Evolutionary conservation across 1,284 basidiomycete species (phyloP).

Genomic region (Ceratobasidium sp.): DNA sequence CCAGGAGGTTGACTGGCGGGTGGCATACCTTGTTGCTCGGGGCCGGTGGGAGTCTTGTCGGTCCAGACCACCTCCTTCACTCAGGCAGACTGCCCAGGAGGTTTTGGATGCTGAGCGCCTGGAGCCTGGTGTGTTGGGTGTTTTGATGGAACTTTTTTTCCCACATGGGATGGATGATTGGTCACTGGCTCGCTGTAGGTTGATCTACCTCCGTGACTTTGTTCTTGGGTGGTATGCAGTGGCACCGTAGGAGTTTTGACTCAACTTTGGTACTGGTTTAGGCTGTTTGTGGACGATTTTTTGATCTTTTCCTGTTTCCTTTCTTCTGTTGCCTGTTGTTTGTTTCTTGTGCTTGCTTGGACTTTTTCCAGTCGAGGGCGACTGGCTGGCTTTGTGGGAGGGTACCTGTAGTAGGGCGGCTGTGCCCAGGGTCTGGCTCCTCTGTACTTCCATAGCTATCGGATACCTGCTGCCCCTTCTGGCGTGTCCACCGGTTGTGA

Average conservation of each 20-base stretch:
- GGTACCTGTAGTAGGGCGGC: neutral
- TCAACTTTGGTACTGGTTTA: neutral
- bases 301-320: neutral
- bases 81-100: neutral
- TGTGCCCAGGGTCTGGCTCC: neutral
- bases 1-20: neutral
- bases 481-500: too few species aligned
- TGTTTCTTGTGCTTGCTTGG: neutral
- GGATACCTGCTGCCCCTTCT: neutral
- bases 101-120: neutral
- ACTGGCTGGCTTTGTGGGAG: neutral
- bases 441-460: neutral
- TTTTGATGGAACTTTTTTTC: neutral
- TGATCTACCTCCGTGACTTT: neutral
- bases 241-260: neutral
- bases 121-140: neutral
- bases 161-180: conserved; percentile 2
- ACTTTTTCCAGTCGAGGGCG: neutral
- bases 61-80: neutral
- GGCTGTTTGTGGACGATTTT: neutral
- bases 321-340: neutral
- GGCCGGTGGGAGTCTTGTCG: neutral
- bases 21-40: neutral
- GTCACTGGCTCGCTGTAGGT: neutral
- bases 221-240: conserved; percentile 8